Percentiles rank a stretch among this genome's conserved stretches.
Conservation (phyloP, 371 early-diverging fungal genomes). For the Capillidium rhysosporum region DNA sequence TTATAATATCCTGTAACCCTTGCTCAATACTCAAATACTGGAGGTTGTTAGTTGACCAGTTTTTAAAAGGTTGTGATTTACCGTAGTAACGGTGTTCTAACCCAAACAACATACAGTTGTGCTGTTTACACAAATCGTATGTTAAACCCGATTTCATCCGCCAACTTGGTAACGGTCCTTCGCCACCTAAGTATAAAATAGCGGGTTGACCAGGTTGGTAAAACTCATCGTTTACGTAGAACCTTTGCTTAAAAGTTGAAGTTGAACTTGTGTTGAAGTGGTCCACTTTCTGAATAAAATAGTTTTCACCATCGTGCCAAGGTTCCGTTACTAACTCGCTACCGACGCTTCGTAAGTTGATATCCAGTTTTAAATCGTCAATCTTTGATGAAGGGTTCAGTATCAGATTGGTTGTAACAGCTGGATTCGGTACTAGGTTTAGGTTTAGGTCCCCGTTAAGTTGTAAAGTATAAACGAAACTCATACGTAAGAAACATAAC, state of each 20-base stretch:
- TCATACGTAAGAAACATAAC: too few species aligned
- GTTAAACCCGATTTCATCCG: constrained; percentile 11
- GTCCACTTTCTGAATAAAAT: constrained; percentile 30
- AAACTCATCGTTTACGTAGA: constrained; percentile 32
- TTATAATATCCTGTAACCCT: constrained; percentile 35
- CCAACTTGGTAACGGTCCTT: constrained; percentile 16
- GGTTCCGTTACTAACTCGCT: not conserved
- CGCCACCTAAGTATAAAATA: constrained; percentile 29
- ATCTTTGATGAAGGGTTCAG: too few species aligned
- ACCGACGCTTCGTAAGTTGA: too few species aligned
- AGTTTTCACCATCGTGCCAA: not conserved
- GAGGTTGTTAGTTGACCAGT: constrained; percentile 12
- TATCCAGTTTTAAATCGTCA: too few species aligned
- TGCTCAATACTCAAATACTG: constrained; percentile 28
- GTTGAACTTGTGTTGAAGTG: constrained; percentile 18
- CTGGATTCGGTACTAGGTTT: too few species aligned
- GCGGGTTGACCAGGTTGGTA: constrained; percentile 46
- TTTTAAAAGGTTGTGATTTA: constrained; percentile 19
- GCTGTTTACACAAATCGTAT: constrained; percentile 26
- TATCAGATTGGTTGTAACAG: too few species aligned
- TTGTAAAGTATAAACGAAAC: too few species aligned
- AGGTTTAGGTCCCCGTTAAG: too few species aligned
- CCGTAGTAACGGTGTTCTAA: constrained; percentile 65
- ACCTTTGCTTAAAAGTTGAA: constrained; percentile 31
- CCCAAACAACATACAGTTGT: constrained; percentile 38